Evolutionary conservation across 2,329 filamentous ascomycete species (phyloP).

Genomic region (Fusarium zealandicum): DNA sequence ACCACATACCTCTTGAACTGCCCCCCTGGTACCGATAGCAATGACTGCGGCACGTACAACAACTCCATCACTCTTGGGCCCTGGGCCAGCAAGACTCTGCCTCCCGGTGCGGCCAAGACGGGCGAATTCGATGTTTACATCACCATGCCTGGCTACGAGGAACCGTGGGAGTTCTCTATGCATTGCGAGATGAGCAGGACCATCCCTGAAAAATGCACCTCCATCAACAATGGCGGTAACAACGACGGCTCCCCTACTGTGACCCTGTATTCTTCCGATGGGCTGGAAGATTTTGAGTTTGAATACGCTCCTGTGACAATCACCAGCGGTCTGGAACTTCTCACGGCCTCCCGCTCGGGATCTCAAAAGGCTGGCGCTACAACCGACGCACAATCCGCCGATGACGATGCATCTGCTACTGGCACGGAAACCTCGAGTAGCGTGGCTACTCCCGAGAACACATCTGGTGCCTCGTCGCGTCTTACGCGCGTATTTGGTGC

Average conservation of each 20-base stretch:
- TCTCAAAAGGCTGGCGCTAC: neutral
- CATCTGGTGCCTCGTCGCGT: constrained; percentile 2
- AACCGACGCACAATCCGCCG: neutral
- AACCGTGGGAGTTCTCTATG: neutral
- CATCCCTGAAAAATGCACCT: neutral
- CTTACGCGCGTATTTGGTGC: neutral
- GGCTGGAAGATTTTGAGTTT: neutral
- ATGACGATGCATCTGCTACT: neutral
- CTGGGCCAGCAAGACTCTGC: constrained; percentile 21
- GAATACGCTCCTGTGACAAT: constrained; percentile 9
- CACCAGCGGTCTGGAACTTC: constrained; percentile 11
- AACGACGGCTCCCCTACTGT: constrained; percentile 2
- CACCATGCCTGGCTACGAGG: neutral
- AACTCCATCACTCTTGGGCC: constrained; percentile 9
- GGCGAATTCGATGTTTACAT: constrained; percentile 9
- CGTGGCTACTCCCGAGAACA: neutral
- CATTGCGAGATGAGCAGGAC: constrained; percentile 12
- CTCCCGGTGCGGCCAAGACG: constrained; percentile 3
- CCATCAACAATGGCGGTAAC: constrained; percentile 11
- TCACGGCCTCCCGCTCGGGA: neutral
- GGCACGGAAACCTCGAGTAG: neutral
- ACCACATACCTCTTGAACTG: constrained; percentile 19
- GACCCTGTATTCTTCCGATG: neutral
- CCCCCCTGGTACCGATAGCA: neutral
- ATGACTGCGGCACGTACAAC: constrained; percentile 6